Percentiles rank a stretch among this genome's conserved stretches.
Evolutionary conservation across 495 filamentous ascomycete genomes (phyloP).

Genomic region (Apiosordaria backusii): DNA sequence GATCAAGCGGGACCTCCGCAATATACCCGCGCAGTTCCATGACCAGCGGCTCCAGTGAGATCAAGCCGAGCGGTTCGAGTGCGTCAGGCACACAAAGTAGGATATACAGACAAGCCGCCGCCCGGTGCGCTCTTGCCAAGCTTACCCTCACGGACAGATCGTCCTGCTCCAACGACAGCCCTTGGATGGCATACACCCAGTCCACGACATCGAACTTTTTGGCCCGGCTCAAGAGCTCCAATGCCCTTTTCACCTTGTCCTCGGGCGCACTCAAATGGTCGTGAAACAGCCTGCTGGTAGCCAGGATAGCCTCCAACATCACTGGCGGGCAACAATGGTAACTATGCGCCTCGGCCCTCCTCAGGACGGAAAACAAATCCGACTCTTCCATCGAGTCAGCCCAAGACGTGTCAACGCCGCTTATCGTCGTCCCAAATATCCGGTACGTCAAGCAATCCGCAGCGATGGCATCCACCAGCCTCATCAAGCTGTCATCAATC

Average conservation of each 20-base stretch:
- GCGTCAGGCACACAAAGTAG: slow-evolving; percentile 29
- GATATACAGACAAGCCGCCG: slow-evolving; percentile 42
- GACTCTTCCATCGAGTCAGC: slow-evolving; percentile 21
- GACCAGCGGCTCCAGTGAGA: slow-evolving; percentile 34
- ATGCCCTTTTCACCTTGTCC: slow-evolving; percentile 21
- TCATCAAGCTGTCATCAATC: slow-evolving; percentile 24
- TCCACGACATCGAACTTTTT: slow-evolving; percentile 31
- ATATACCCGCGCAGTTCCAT: slow-evolving; percentile 44
- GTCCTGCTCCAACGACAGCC: slow-evolving; percentile 27
- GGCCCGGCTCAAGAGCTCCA: slow-evolving; percentile 31
- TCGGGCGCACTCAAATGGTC: slow-evolving; percentile 5
- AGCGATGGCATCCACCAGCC: slow-evolving; percentile 38
- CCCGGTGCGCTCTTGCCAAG: slow-evolving; percentile 44
- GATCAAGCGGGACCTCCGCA: slow-evolving; percentile 42
- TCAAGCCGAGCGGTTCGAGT: slow-evolving; percentile 12
- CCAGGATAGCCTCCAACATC: slow-evolving; percentile 38
- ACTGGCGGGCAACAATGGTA: slow-evolving; percentile 46
- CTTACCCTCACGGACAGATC: slow-evolving; percentile 39
- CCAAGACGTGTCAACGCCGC: slow-evolving; percentile 12
- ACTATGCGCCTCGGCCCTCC: slow-evolving; percentile 42
- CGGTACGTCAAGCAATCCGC: slow-evolving; percentile 47
- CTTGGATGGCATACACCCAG: slow-evolving; percentile 39
- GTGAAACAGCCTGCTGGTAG: slow-evolving; percentile 30
- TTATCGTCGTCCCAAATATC: slow-evolving; percentile 37
- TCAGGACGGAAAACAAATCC: slow-evolving; percentile 34